Evolutionary conservation across 257 asterid genomes (phyloP).

Genomic region (Dorcoceras hygrometricum): DNA sequence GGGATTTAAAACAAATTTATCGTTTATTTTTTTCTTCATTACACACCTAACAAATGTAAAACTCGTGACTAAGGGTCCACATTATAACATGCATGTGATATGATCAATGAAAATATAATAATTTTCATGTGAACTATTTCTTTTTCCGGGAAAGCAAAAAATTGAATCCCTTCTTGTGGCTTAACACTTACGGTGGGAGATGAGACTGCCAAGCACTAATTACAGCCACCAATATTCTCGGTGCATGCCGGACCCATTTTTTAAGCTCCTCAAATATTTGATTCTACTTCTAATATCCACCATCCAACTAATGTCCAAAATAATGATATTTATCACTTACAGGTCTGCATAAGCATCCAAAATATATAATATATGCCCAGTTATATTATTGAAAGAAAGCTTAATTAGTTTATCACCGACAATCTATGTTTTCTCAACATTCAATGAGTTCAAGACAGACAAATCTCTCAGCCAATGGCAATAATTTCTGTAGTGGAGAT

Average conservation of each 20-base stretch:
- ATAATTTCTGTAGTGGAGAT: slow-evolving; percentile 15
- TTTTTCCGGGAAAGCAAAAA: too few relatives aligned
- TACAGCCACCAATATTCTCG: neutral
- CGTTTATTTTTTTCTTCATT: too few relatives aligned
- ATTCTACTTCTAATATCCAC: neutral
- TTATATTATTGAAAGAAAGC: neutral
- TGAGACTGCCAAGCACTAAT: slow-evolving; percentile 32
- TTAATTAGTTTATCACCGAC: slow-evolving; percentile 11
- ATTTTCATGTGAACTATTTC: too few relatives aligned
- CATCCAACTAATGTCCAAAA: slow-evolving; percentile 4
- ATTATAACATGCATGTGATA: too few relatives aligned
- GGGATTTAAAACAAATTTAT: too few relatives aligned
- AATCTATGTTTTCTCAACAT: neutral
- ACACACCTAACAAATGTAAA: too few relatives aligned
- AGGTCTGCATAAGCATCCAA: slow-evolving; percentile 23
- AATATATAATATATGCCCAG: slow-evolving; percentile 7
- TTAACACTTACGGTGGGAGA: slow-evolving; percentile 16
- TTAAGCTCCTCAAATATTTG: slow-evolving; percentile 16
- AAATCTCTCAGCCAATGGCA: slow-evolving; percentile 1
- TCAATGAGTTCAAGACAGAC: neutral
- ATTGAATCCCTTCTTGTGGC: neutral
- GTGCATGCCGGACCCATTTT: slow-evolving; percentile 18
- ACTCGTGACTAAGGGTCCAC: too few relatives aligned
- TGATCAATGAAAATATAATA: too few relatives aligned
- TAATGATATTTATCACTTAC: slow-evolving; percentile 23